Evolutionary conservation across 2,329 filamentous ascomycete genomes (phyloP).

Genomic region (Trichoderma sp.): DNA sequence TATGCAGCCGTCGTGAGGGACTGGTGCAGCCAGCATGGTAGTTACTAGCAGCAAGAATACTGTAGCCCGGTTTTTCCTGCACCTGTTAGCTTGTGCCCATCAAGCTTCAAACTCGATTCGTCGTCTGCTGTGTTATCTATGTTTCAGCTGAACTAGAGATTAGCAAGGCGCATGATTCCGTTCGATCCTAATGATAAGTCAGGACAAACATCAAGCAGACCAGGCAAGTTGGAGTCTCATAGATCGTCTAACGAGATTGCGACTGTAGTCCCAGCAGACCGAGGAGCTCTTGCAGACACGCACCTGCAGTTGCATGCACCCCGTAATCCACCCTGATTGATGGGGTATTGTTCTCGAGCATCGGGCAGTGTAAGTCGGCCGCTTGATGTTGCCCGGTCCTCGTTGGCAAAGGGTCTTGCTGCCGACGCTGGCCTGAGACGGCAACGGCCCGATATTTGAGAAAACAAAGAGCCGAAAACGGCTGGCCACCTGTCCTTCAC

Average conservation of each 20-base stretch:
- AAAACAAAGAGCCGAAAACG: not conserved
- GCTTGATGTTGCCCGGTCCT: slow-evolving; percentile 2
- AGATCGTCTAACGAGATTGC: not conserved
- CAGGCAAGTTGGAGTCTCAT: not conserved
- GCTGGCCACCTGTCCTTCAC: not conserved
- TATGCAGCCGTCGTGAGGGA: not conserved
- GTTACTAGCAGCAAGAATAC: not conserved
- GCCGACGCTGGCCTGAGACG: not conserved
- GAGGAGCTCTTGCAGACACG: slow-evolving; percentile 3
- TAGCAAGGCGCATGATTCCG: not conserved
- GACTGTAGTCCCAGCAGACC: slow-evolving; percentile 7
- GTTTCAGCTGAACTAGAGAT: not conserved
- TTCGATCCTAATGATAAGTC: not conserved
- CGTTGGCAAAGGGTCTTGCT: not conserved
- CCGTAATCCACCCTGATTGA: not conserved
- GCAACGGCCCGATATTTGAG: not conserved
- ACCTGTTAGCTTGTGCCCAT: not conserved
- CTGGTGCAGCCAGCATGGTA: not conserved
- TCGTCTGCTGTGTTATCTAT: not conserved
- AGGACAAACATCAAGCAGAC: not conserved
- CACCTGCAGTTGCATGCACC: slow-evolving; percentile 8
- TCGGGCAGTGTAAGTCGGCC: not conserved
- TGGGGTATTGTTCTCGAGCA: not conserved
- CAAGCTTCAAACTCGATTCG: not conserved
- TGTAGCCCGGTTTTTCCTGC: not conserved